Conservation (phyloP, 768 basidiomycete genomes). For the Kwoniella shandongensis region DNA sequence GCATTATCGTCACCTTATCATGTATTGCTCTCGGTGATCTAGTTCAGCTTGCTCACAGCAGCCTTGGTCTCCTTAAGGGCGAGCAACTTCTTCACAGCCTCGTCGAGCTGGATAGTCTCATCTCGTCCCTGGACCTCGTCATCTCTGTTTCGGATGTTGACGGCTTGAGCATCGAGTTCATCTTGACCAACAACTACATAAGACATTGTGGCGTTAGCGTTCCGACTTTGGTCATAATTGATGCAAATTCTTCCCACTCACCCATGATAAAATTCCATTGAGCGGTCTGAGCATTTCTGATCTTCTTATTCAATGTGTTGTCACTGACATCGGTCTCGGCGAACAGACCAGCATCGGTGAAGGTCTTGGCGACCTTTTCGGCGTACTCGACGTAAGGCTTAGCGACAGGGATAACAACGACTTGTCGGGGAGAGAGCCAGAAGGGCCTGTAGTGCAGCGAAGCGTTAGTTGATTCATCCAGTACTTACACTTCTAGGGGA, state of each 20-base stretch:
- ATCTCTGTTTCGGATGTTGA: constrained; percentile 94
- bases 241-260: constrained; percentile 59
- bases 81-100: constrained; percentile 68
- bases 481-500: not conserved
- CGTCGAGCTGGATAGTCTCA: constrained; percentile 70
- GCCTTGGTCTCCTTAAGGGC: constrained; percentile 65
- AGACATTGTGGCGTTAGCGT: no score
- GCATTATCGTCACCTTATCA: no score
- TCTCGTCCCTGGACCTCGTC: constrained; percentile 72
- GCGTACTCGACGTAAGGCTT: constrained; percentile 88
- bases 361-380: constrained; percentile 68
- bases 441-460: constrained; percentile 70
- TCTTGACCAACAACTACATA: constrained; percentile 85
- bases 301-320: constrained; percentile 93
- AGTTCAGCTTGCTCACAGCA: constrained; percentile 61
- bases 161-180: constrained; percentile 78
- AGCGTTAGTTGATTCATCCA: not conserved
- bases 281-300: constrained; percentile 92
- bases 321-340: constrained; percentile 90
- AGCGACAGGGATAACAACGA: constrained; percentile 90
- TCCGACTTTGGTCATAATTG: not conserved
- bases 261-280: constrained; percentile 98
- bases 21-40: not conserved
- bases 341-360: constrained; percentile 71
- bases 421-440: constrained; percentile 96